Conservation (phyloP, 108 stramenopile genomes). For the Bacterosira constricta region DNA sequence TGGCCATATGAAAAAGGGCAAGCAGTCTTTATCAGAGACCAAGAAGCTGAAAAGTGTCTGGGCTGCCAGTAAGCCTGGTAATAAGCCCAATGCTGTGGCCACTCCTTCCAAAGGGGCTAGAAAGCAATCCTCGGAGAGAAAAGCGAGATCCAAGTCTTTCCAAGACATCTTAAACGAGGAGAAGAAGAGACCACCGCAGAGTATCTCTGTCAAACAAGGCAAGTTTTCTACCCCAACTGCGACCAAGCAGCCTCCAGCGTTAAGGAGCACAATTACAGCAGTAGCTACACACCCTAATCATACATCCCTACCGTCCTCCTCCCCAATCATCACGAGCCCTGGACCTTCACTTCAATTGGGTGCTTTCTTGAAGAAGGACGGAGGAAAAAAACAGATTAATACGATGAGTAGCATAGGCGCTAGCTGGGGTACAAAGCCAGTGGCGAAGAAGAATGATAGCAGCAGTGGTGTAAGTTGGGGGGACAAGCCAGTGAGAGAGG, state of each 20-base stretch:
- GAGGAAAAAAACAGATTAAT: slow-evolving; percentile 18
- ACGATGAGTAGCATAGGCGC: slow-evolving; percentile 5
- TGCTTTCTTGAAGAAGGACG: slow-evolving; percentile 22
- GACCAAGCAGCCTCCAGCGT: background rate
- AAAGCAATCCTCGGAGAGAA: background rate
- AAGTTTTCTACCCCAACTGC: background rate
- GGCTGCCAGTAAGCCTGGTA: no score
- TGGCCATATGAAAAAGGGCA: slow-evolving; percentile 8
- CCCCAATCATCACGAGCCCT: background rate
- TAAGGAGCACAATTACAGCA: background rate
- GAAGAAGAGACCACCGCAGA: slow-evolving; percentile 12
- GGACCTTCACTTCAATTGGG: slow-evolving; percentile 10
- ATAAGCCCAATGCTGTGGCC: slow-evolving; percentile 10
- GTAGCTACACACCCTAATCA: background rate
- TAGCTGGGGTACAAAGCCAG: slow-evolving; percentile 11
- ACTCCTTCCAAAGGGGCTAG: slow-evolving; percentile 7
- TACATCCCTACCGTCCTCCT: background rate
- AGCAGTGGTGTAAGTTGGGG: slow-evolving; percentile 16
- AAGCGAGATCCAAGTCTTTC: slow-evolving; percentile 31
- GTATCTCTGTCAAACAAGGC: background rate
- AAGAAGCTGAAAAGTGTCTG: background rate
- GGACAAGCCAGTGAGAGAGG: slow-evolving; percentile 1
- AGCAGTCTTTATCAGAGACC: slow-evolving; percentile 24
- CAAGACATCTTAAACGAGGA: slow-evolving; percentile 48
- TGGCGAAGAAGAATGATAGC: background rate